Base-by-base conservation (phyloP, 2,329 filamentous ascomycete species). In the Neonectria punicea region DNA sequence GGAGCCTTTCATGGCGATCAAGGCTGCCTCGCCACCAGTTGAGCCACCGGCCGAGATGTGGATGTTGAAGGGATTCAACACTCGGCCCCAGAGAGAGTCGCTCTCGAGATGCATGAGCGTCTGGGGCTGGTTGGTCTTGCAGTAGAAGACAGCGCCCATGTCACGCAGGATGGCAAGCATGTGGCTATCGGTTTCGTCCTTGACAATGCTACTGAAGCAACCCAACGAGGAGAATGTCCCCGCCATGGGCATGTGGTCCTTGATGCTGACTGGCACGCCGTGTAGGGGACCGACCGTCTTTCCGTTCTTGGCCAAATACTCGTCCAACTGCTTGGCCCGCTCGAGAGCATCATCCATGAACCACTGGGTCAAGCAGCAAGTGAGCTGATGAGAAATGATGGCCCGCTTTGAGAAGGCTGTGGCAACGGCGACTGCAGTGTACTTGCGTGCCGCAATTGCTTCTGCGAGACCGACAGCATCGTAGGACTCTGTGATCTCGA, bases 101-200 rank as follows among this genome's bases (percentile, higher is more conserved):
- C 81, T 86, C 72, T 91, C 89, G 44, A 89, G 76, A 9, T 82
- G 81, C 73, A 81, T 82, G 58, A 88, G 75, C 0, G 80, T 82
- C 68, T 88, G 86, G 0, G 90, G 89, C 6, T 91, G 83, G 65
- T 91, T 92, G 0, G 90, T 92, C 77, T 87, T 76, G 47, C 65
- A 69, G 43, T 67, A 75, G 3, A 76, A 58, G 2, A 76, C 67
- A 1, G 89, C 90, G 2, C 90, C 90, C 0, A 88, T 80, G 16
- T 79, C 80, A 41, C 85, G 79, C 10, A 92, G 78, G 1, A 90
- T 79, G 1, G 83, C 80, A 0, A 90, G 84, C 32, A 92, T 80
- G 0, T 86, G 85, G 6, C 87, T 82, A 73, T 90, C 87, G 34
- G 82, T 76, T 11, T 79, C 74, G 14, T 86, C 84, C 82, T 80